Evolutionary conservation across 805 yeast species (phyloP).

Genomic region (Wickerhamiella kurtzmanii): DNA sequence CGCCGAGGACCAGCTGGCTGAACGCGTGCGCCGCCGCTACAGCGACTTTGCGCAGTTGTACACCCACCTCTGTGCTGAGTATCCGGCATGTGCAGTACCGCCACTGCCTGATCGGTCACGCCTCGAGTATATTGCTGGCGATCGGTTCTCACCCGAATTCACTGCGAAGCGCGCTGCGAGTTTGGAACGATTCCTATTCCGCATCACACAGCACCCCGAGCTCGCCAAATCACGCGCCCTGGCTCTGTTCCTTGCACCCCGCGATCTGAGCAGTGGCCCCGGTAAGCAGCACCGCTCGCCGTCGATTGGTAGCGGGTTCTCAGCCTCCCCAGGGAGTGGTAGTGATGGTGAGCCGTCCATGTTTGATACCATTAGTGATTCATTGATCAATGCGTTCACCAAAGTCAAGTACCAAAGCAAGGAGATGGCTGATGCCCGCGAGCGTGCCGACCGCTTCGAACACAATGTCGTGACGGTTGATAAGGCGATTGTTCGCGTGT

Average conservation of each 20-base stretch:
- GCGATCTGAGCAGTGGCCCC: slow-evolving; percentile 56
- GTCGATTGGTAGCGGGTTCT: slow-evolving; percentile 7
- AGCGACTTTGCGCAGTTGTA: slow-evolving; percentile 74
- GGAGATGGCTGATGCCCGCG: slow-evolving; percentile 73
- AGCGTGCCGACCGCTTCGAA: slow-evolving; percentile 68
- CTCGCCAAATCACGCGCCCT: slow-evolving; percentile 57
- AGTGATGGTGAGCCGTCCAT: slow-evolving; percentile 14
- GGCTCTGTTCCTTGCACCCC: slow-evolving; percentile 54
- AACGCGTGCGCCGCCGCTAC: slow-evolving; percentile 57
- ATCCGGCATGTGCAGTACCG: slow-evolving; percentile 76
- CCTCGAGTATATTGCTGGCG: slow-evolving; percentile 86
- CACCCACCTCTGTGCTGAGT: slow-evolving; percentile 61
- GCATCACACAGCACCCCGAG: slow-evolving; percentile 62
- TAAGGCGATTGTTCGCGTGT: slow-evolving; percentile 56
- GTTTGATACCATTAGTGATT: slow-evolving; percentile 71
- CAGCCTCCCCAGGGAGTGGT: background rate
- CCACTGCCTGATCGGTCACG: slow-evolving; percentile 90
- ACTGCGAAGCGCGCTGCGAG: slow-evolving; percentile 73
- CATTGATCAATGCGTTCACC: slow-evolving; percentile 86
- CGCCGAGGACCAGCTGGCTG: slow-evolving; percentile 13
- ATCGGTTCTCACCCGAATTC: slow-evolving; percentile 73
- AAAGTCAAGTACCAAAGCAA: slow-evolving; percentile 49
- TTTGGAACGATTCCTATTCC: slow-evolving; percentile 56
- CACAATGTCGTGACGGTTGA: slow-evolving; percentile 73
- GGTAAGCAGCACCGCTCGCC: slow-evolving; percentile 8